These are phyloP conservation scores for Fusarium sp. DNA, from an alignment of 2,329 filamentous ascomycete species.

Conservation along the genomic window DNA sequence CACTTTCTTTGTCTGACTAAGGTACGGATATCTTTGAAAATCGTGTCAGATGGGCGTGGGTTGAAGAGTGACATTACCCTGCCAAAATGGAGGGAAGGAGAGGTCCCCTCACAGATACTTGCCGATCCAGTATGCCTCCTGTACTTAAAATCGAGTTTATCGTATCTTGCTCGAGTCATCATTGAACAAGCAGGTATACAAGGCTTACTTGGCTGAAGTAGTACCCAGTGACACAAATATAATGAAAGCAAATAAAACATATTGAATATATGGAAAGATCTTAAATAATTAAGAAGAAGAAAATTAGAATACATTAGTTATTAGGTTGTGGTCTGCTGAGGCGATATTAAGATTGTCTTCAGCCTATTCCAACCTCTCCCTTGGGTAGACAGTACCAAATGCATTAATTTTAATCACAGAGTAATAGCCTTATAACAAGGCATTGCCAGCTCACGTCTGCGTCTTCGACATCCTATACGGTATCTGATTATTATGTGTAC, in stretches of 20 bases:
- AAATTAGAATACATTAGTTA: too few relatives aligned
- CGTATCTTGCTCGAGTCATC: not conserved
- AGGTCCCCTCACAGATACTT: not conserved
- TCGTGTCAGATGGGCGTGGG: not conserved
- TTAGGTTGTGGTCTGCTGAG: not conserved
- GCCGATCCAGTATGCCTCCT: not conserved
- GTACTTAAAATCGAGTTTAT: not conserved
- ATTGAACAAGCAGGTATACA: not conserved
- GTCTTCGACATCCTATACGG: not conserved
- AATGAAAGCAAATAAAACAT: not conserved
- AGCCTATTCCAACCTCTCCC: not conserved
- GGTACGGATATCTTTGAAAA: not conserved
- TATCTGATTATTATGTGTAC: not conserved
- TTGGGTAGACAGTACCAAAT: not conserved
- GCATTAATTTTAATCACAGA: not conserved
- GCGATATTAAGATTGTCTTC: not conserved
- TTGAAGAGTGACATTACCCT: not conserved
- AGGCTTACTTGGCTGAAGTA: conserved; percentile 6
- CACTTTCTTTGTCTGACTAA: not conserved
- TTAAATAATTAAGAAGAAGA: too few relatives aligned
- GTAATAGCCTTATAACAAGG: not conserved
- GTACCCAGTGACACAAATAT: not conserved
- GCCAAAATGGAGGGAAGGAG: not conserved
- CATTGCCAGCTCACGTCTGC: not conserved
- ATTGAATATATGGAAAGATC: too few relatives aligned